These are phyloP conservation scores for Ormosia semicastrata DNA, from an alignment of 306 rosid genomes.

Conservation along the genomic window DNA sequence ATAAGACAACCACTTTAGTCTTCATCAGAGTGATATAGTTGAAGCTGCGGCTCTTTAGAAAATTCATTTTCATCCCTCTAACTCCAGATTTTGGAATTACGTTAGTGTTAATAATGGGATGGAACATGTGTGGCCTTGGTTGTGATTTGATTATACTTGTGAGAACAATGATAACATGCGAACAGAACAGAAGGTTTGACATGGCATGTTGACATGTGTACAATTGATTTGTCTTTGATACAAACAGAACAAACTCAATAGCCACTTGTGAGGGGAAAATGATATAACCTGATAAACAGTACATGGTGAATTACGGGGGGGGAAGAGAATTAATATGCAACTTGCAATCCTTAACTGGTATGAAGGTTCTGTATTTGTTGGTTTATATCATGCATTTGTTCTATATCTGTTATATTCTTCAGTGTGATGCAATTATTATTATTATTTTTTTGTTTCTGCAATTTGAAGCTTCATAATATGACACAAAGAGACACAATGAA, in stretches of 20 bases:
- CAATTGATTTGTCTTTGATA: neutral
- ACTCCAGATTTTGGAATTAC: neutral
- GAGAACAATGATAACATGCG: neutral
- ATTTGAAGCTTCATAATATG: too few species aligned
- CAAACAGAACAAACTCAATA: neutral
- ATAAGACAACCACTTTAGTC: neutral
- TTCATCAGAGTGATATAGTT: neutral
- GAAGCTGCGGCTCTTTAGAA: too few species aligned
- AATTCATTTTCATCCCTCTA: neutral
- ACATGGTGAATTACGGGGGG: neutral
- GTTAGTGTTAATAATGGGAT: neutral
- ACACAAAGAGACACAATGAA: too few species aligned
- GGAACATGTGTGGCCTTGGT: neutral
- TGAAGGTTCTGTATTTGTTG: too few species aligned
- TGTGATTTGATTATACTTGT: neutral
- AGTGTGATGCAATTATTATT: too few species aligned
- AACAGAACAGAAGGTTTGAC: neutral
- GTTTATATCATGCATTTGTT: too few species aligned
- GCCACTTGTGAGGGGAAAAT: neutral
- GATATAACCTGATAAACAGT: neutral
- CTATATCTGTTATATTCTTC: too few species aligned
- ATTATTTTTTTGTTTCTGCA: too few species aligned
- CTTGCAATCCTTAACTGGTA: too few species aligned
- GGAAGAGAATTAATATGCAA: too few species aligned
- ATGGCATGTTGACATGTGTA: neutral